Conservation (phyloP, 768 basidiomycete genomes). For the Cytidiella melzeri region DNA sequence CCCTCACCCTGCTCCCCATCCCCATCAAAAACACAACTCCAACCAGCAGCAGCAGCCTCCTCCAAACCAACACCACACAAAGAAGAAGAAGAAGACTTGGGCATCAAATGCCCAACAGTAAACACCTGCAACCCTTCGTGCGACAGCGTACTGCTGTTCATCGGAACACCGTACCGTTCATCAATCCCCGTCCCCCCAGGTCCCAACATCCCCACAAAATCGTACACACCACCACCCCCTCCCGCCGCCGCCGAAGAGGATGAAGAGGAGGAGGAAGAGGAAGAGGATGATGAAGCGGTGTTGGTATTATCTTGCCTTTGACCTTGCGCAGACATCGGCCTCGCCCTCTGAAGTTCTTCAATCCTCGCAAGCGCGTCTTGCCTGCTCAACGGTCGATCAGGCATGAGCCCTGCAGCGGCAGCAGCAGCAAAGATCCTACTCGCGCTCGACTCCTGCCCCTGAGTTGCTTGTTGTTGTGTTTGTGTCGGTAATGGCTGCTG, state of each 20-base stretch:
- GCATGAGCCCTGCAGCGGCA: conserved; percentile 23
- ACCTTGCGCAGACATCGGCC: conserved; percentile 18
- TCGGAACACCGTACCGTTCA: conserved; percentile 17
- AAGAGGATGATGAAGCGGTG: conserved; percentile 6
- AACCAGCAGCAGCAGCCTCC: too few species aligned
- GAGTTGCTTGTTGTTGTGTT: neutral
- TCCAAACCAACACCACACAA: too few species aligned
- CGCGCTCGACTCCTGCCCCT: conserved; percentile 19
- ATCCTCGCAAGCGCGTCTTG: conserved; percentile 49
- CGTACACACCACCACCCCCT: conserved; percentile 9
- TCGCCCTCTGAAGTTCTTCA: conserved; percentile 44
- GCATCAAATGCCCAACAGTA: conserved; percentile 73
- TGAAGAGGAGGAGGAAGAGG: conserved; percentile 1
- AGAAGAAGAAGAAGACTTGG: conserved; percentile 44
- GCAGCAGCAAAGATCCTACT: conserved; percentile 25
- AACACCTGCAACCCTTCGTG: conserved; percentile 76
- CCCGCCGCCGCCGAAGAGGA: neutral
- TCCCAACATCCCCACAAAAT: conserved; percentile 12
- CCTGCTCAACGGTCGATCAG: conserved; percentile 26
- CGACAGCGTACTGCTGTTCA: conserved; percentile 16
- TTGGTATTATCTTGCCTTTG: conserved; percentile 8
- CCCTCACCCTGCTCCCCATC: conserved; percentile 40
- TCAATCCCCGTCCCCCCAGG: conserved; percentile 11
- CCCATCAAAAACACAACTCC: too few species aligned
- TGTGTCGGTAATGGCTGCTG: conserved; percentile 1